phyloP scores from a whole-genome alignment of 176 grass and related monocot species.

The Saccharum spontaneum region DNA sequence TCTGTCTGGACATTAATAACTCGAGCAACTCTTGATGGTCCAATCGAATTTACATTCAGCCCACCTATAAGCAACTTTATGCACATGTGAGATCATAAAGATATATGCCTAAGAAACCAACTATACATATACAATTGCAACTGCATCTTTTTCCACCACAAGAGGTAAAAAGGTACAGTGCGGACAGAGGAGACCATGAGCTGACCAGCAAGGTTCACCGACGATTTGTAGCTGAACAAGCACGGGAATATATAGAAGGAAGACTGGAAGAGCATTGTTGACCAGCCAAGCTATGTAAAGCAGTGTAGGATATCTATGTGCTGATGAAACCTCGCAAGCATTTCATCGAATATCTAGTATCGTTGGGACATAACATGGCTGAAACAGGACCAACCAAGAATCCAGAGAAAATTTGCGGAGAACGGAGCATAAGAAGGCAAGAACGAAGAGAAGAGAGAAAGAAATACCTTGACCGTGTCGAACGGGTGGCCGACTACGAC shows the following conservation, averaged over 20 bases:
- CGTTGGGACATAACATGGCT: background rate
- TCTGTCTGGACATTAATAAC: background rate
- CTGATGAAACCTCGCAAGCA: background rate
- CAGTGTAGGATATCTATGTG: background rate
- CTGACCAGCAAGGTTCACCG: background rate
- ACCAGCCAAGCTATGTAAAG: background rate
- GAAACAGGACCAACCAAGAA: background rate
- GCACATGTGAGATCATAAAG: background rate
- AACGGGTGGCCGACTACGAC: slow-evolving; percentile 74
- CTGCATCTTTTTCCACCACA: background rate
- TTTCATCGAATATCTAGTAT: slow-evolving; percentile 1
- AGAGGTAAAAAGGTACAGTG: background rate
- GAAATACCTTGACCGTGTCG: slow-evolving; percentile 68
- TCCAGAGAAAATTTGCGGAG: background rate
- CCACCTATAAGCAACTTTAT: background rate
- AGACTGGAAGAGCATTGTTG: background rate
- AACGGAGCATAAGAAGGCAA: background rate
- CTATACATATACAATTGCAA: background rate
- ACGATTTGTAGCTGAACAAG: background rate
- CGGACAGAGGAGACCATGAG: background rate
- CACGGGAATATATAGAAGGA: background rate
- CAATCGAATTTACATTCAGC: background rate
- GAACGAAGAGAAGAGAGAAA: background rate
- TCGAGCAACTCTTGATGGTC: background rate
- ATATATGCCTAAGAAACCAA: background rate